These are phyloP conservation scores for Pyrrhoderma noxium DNA, from an alignment of 1,284 basidiomycete species.

Conservation along the genomic window DNA sequence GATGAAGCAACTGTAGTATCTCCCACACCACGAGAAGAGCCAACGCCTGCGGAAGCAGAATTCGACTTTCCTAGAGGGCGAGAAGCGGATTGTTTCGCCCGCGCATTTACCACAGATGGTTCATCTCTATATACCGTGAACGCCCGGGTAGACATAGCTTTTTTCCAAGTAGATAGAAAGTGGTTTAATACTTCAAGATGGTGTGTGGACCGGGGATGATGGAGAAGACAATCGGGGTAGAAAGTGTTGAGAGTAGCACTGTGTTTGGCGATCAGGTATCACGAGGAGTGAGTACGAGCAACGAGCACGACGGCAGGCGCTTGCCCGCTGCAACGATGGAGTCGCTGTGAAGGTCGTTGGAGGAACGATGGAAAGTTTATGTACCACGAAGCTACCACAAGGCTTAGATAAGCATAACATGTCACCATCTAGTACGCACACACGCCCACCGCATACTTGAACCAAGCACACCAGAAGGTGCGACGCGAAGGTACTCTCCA, in stretches of 20 bases:
- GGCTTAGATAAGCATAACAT: too few relatives aligned
- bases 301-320: neutral
- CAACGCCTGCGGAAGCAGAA: constrained; percentile 1
- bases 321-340: too few relatives aligned
- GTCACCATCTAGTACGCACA: too few relatives aligned
- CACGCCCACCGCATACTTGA: too few relatives aligned
- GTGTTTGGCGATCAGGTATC: neutral
- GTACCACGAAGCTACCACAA: too few relatives aligned
- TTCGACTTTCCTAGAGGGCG: constrained; percentile 8
- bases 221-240: neutral
- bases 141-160: constrained; percentile 42
- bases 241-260: constrained; percentile 8
- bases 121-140: constrained; percentile 64
- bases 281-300: neutral
- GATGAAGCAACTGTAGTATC: constrained; percentile 21
- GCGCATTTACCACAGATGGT: constrained; percentile 28
- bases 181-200: neutral
- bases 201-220: neutral
- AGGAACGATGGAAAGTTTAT: too few relatives aligned
- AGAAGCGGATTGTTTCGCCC: constrained; percentile 14
- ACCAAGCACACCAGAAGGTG: too few relatives aligned
- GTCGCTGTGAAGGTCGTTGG: too few relatives aligned
- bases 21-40: constrained; percentile 7
- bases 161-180: neutral
- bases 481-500: too few relatives aligned